Evolutionary conservation across 2,329 filamentous ascomycete species (phyloP).

Genomic region (Hypoxylon sp.): DNA sequence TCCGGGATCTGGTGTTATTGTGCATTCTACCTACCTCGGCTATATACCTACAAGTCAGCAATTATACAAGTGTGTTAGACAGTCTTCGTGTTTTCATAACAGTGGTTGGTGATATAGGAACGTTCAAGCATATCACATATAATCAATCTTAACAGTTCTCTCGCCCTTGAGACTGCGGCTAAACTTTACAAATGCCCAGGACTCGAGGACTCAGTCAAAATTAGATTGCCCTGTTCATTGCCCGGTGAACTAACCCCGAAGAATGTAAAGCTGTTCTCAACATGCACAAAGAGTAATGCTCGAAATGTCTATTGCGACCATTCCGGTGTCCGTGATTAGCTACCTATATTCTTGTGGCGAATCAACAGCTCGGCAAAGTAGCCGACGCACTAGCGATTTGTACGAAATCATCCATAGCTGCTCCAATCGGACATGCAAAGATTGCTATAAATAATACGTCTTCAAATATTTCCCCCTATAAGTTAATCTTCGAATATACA

Average conservation of each 20-base stretch:
- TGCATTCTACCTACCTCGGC: slow-evolving; percentile 6
- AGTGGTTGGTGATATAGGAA: not conserved
- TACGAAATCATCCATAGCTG: too few species aligned
- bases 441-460: too few species aligned
- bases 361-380: not conserved
- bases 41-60: slow-evolving; percentile 14
- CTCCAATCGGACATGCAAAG: too few species aligned
- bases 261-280: not conserved
- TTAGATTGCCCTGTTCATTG: not conserved
- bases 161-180: not conserved
- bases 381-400: too few species aligned
- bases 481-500: too few species aligned
- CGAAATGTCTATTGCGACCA: not conserved
- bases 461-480: too few species aligned
- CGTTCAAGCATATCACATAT: not conserved
- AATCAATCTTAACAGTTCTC: not conserved
- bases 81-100: not conserved
- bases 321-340: not conserved
- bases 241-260: not conserved
- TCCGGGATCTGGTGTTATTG: slow-evolving; percentile 23
- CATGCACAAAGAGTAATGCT: not conserved
- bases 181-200: slow-evolving; percentile 4
- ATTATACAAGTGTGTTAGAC: not conserved
- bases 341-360: not conserved
- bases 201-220: too few species aligned